These are phyloP conservation scores for Bryum argenteum DNA, from an alignment of 225 moss, liverwort and hornwort species.

Conservation along the genomic window DNA sequence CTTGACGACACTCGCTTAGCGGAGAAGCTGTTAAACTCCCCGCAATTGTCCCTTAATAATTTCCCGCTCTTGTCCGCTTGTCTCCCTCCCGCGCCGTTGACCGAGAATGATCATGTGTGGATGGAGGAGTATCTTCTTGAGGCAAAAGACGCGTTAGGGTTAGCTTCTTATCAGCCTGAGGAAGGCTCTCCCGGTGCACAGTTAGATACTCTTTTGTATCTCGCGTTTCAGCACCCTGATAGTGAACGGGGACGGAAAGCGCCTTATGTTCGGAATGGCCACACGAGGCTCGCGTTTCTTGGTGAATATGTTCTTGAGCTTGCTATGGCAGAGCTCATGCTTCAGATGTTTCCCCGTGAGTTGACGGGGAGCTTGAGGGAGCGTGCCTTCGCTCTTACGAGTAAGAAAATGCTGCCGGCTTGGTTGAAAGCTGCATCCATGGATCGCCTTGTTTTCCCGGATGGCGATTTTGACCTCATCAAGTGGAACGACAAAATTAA, in stretches of 20 bases:
- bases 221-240: conserved; percentile 79
- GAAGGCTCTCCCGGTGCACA: conserved; percentile 64
- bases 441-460: conserved; percentile 70
- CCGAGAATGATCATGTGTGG: conserved; percentile 61
- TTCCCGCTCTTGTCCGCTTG: conserved; percentile 87
- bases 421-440: conserved; percentile 74
- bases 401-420: conserved; percentile 59
- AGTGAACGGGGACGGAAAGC: conserved; percentile 55
- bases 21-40: conserved; percentile 79
- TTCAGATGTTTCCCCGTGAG: conserved; percentile 91
- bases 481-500: conserved; percentile 57
- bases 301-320: conserved; percentile 88
- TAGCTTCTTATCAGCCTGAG: conserved; percentile 53
- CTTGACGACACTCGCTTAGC: conserved; percentile 75
- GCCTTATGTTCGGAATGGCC: conserved; percentile 72
- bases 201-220: conserved; percentile 76
- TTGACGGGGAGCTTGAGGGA: conserved; percentile 70
- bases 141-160: conserved; percentile 74
- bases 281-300: conserved; percentile 79
- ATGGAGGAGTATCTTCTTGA: conserved; percentile 81
- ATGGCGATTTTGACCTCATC: conserved; percentile 57
- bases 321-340: conserved; percentile 71
- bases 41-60: conserved; percentile 65
- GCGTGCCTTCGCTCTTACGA: conserved; percentile 73
- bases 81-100: conserved; percentile 61